These are phyloP conservation scores for Suhomyces kunorum DNA, from an alignment of 1,139 yeast genomes.

Conservation along the genomic window DNA sequence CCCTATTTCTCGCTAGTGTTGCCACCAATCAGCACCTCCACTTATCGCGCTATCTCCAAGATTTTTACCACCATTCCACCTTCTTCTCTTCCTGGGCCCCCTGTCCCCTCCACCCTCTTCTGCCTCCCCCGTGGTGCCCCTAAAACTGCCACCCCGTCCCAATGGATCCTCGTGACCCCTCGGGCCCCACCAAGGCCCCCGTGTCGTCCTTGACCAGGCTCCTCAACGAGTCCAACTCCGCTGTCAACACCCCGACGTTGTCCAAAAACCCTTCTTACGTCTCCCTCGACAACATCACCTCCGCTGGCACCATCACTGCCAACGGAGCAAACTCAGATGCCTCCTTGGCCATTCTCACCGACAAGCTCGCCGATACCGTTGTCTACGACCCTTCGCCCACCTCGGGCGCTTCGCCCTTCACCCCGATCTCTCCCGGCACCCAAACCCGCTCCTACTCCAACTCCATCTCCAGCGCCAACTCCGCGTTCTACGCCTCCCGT, in stretches of 20 bases:
- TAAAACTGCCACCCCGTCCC: too few relatives aligned
- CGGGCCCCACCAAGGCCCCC: slow-evolving; percentile 18
- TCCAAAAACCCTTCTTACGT: slow-evolving; percentile 29
- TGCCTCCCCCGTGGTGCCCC: too few relatives aligned
- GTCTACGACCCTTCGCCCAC: slow-evolving; percentile 17
- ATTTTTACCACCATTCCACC: neutral
- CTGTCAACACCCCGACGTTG: slow-evolving; percentile 26
- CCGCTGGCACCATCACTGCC: slow-evolving; percentile 19
- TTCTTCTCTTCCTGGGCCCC: neutral
- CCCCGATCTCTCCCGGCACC: slow-evolving; percentile 22
- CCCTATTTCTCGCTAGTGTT: neutral
- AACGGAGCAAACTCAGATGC: neutral
- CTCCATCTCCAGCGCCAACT: slow-evolving; percentile 16
- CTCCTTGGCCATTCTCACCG: slow-evolving; percentile 11
- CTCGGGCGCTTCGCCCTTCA: slow-evolving; percentile 13
- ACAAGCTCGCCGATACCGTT: slow-evolving; percentile 10
- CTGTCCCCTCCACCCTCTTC: neutral
- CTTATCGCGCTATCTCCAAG: neutral
- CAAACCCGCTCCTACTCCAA: slow-evolving; percentile 22
- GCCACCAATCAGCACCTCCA: neutral
- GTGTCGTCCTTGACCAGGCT: slow-evolving; percentile 46
- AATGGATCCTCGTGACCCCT: neutral
- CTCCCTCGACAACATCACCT: slow-evolving; percentile 20
- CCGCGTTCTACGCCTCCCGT: slow-evolving; percentile 16
- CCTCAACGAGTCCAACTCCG: slow-evolving; percentile 40